Base-by-base conservation (phyloP, 192 early-diverging fungal genomes). In the Coemansia sp. region DNA sequence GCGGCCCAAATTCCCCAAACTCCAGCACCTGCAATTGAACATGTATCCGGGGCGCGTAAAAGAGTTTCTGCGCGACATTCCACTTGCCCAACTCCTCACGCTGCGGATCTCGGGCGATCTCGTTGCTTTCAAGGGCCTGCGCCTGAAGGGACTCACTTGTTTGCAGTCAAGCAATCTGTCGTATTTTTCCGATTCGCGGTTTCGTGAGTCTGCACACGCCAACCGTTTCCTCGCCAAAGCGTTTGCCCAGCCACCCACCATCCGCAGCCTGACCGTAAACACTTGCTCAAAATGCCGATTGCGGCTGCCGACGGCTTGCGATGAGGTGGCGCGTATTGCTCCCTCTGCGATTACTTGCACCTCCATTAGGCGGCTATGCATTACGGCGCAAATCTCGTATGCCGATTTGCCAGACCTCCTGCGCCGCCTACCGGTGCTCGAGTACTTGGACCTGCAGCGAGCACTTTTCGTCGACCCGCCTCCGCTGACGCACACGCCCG, bases 1-100 rank as follows among this genome's bases (percentile, higher is more conserved):
- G 37, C 62, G 64, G 38, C 73, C 74, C 24, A 61, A 36, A 9
- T 77, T 77, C 41, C 74, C 74, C 15, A 62, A 64, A 58, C 64
- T 77, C 12, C 65, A 54, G 7, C 53, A 56, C 21, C 11, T 77
- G 53, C 38, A 42, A 11, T 52, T 77, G 22, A 56, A 57, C 53
- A 18, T 56, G 39, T 77, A 77, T 26, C 74, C 74, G 8, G 64
- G 74, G 2, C 60, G 74, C 14, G 38, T 77, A 0, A 32, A 41
- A 21, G 68, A 77, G 24, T 71, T 77, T 44, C 68, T 77, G 7
- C 53, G 54, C 29, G 37, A 60, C 24, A 41, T 77, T 1, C 68
- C 74, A 0, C 37, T 56, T 0, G 64, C 8, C 8, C 68, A 77
- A 58, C 52, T 77, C 8, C 38, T 56, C 36, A 60, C 41, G 0